Evolutionary conservation across 2,329 filamentous ascomycete species (phyloP), one percentile per base, ranked within the genome.

Genomic region (Exophiala viscosa): DNA sequence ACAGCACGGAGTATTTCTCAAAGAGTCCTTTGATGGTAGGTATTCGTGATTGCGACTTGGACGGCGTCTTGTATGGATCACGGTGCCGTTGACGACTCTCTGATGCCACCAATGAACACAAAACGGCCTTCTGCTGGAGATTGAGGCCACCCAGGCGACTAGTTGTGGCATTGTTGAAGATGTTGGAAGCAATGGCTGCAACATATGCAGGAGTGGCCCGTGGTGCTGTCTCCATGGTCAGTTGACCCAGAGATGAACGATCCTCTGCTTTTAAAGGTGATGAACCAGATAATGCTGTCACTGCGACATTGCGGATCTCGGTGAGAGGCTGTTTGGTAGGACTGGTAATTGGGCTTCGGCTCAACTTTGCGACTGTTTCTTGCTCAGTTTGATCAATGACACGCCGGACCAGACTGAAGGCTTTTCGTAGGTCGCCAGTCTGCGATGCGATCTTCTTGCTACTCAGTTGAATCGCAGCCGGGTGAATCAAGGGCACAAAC

Each of bases 401-500:
- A 48, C 90, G 84, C 42, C 90, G 86, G 69, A 92, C 90, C 54
- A 99, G 89, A 69, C 96, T 92, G 64, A 97, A 96, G 0, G 91
- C 92, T 70, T 95, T 96, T 55, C 93, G 88, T 44, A 99, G 72
- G 69, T 99, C 93, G 39, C 93, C 93, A 0, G 90, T 96, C 68
- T 97, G 92, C 48, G 87, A 90, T 3, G 93, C 87, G 13, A 99
- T 89, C 69, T 97, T 99, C 68, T 93, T 89, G 6, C 93, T 87
- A 68, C 92, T 95, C 40, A 99, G 84, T 65, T 95, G 89, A 62
- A 99, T 90, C 14, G 93, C 93, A 10, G 90, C 88, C 1, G 92
- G 92, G 65, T 97, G 92, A 54, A 99, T 83, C 65, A 97, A 96
- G 0, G 93, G 93, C 3, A 95, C 73, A 55, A 83, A 86, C 54